Conservation (phyloP, 1,139 yeast genomes). For the Blastobotrys capitulatus region DNA sequence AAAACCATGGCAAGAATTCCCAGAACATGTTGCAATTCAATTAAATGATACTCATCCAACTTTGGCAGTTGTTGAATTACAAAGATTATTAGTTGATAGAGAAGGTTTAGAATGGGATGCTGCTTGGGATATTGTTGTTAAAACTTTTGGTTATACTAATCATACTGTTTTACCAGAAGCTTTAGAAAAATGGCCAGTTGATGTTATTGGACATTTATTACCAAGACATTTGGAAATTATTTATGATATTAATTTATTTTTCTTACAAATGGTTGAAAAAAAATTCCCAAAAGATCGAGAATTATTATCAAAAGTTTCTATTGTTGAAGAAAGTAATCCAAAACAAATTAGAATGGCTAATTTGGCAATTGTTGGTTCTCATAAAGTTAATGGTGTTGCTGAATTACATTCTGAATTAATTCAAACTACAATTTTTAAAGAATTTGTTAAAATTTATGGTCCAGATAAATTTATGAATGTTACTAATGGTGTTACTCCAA, state of each 20-base stretch:
- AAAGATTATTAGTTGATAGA: conserved; percentile 77
- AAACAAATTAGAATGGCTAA: conserved; percentile 90
- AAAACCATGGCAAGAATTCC: conserved; percentile 75
- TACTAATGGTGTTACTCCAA: conserved; percentile 92
- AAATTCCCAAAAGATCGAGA: conserved; percentile 65
- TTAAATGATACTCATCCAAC: conserved; percentile 96
- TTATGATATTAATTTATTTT: conserved; percentile 76
- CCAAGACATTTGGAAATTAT: conserved; percentile 93
- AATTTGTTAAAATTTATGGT: conserved; percentile 80
- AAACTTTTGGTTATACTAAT: conserved; percentile 86
- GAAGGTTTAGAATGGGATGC: conserved; percentile 76
- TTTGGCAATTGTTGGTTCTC: conserved; percentile 88
- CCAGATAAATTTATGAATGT: conserved; percentile 81
- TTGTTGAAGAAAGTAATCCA: conserved; percentile 74
- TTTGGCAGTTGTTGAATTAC: conserved; percentile 82
- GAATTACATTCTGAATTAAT: conserved; percentile 90
- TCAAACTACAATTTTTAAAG: conserved; percentile 83
- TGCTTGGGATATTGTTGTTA: conserved; percentile 81
- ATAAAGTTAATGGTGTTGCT: conserved; percentile 93
- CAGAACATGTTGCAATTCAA: conserved; percentile 87
- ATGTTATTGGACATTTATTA: conserved; percentile 64
- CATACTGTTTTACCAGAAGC: conserved; percentile 96
- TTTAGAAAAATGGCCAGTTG: conserved; percentile 92
- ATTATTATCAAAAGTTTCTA: conserved; percentile 64
- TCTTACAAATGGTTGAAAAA: conserved; percentile 70